Evolutionary conservation across 495 filamentous ascomycete species (phyloP), one percentile per base, ranked within the genome.

Genomic region (Tetracladium marchalianum): DNA sequence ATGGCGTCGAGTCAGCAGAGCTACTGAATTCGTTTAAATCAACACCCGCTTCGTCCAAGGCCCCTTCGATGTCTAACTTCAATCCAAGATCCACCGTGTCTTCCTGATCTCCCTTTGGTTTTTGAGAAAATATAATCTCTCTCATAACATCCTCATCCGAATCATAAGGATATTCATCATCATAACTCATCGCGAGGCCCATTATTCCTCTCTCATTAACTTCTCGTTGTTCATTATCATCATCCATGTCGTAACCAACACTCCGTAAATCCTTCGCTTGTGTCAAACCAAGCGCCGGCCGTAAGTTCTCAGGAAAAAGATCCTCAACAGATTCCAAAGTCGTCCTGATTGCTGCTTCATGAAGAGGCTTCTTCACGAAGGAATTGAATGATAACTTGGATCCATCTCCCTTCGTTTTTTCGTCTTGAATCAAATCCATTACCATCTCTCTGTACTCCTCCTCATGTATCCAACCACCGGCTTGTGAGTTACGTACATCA

Each of bases 391-490:
- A 68, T 0, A 78, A 33, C 0, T 67, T 62, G 13, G 54, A 58
- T 0, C 63, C 69, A 42, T 74, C 66, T 35, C 65, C 69, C 24
- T 70, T 68, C 16, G 51, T 59, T 44, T 63, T 71, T 61, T 95
- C 92, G 31, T 85, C 68, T 0, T 62, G 53, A 13, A 82, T 73
- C 31, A 90, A 68, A 15, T 66, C 61, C 36, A 70, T 60, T 1
- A 89, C 65, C 56, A 82, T 70, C 27, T 78, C 68, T 17, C 75
- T 71, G 59, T 81, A 88, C 48, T 95, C 89, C 47, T 85, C 84
- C 63, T 95, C 89, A 56, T 95, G 89, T 17, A 95, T 81, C 92
- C 92, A 98, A 5, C 78, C 80, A 16, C 76, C 76, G 43, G 72
- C 72, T 33, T 79, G 66, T 13, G 78, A 73, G 45, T 82, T 73